Conservation (phyloP, 108 stramenopile genomes). For the Discostella pseudostelligera region DNA sequence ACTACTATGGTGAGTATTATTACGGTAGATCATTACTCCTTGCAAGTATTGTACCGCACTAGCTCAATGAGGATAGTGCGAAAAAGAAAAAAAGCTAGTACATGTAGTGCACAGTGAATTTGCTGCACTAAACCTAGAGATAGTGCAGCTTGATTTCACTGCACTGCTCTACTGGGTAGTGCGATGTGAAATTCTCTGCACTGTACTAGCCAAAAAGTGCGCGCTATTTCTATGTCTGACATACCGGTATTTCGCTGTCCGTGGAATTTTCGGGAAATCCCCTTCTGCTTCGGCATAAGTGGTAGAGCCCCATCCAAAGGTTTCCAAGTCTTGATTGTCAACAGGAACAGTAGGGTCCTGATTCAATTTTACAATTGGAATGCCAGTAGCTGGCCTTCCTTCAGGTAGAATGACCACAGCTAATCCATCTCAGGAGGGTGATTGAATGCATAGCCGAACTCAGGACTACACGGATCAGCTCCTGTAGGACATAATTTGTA, state of each 20-base stretch:
- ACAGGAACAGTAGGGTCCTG: neutral
- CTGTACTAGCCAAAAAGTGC: too few relatives aligned
- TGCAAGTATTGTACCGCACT: too few relatives aligned
- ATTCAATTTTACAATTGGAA: neutral
- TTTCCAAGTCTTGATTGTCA: neutral
- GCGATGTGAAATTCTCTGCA: too few relatives aligned
- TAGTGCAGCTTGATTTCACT: too few relatives aligned
- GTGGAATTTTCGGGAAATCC: neutral
- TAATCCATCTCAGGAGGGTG: neutral
- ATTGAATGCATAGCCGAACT: neutral
- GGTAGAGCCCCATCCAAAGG: neutral
- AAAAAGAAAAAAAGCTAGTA: too few relatives aligned
- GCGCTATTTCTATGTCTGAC: too few relatives aligned
- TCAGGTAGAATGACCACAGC: neutral
- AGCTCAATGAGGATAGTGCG: too few relatives aligned
- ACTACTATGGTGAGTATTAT: too few relatives aligned
- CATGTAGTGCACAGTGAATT: too few relatives aligned
- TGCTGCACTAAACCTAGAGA: too few relatives aligned
- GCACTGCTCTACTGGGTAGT: too few relatives aligned
- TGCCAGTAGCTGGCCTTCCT: neutral
- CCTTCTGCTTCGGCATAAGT: neutral
- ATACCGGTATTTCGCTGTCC: neutral
- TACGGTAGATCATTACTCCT: too few relatives aligned
- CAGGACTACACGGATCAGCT: neutral
- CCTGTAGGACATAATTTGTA: neutral